Percentiles rank a stretch among this genome's conserved stretches.
Evolutionary conservation across 2,329 filamentous ascomycete genomes (phyloP).

Genomic region (Berkeleyomyces basicola): DNA sequence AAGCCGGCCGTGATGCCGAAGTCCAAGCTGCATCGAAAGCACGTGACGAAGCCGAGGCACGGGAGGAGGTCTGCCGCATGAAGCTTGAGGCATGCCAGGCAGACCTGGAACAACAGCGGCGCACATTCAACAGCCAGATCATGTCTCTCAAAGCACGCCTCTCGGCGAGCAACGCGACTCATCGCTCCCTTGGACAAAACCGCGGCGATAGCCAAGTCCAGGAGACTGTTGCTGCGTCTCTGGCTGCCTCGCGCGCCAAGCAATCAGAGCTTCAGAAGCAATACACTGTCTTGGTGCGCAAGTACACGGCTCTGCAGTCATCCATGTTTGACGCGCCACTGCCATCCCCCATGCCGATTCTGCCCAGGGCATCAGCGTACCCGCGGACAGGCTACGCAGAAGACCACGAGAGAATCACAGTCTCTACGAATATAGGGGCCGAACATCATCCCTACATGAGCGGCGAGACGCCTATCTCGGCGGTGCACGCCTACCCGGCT

Average conservation of each 20-base stretch:
- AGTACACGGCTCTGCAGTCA: slow-evolving; percentile 36
- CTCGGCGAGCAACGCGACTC: neutral
- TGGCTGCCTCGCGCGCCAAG: slow-evolving; percentile 36
- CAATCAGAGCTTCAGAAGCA: slow-evolving; percentile 38
- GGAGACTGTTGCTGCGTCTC: slow-evolving; percentile 16
- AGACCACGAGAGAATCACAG: slow-evolving; percentile 14
- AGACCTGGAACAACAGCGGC: slow-evolving; percentile 28
- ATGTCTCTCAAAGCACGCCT: slow-evolving; percentile 30
- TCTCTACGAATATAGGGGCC: slow-evolving; percentile 14
- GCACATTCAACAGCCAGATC: slow-evolving; percentile 32
- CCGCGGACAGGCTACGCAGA: slow-evolving; percentile 2
- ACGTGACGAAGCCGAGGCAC: slow-evolving; percentile 40
- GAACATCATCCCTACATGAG: slow-evolving; percentile 13
- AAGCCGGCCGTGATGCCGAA: slow-evolving; percentile 46
- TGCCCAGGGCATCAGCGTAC: neutral
- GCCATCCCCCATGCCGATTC: slow-evolving; percentile 3
- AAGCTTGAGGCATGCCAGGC: slow-evolving; percentile 35
- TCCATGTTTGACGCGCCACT: slow-evolving; percentile 24
- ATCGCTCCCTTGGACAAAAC: slow-evolving; percentile 20
- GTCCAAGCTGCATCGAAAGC: slow-evolving; percentile 39
- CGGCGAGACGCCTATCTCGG: neutral
- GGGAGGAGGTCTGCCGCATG: slow-evolving; percentile 41
- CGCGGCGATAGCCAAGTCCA: neutral
- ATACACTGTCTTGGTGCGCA: slow-evolving; percentile 31
- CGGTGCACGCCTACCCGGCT: neutral